These are phyloP conservation scores for Phytophthora litchii DNA, from an alignment of 352 stramenopile genomes.

Conservation along the genomic window DNA sequence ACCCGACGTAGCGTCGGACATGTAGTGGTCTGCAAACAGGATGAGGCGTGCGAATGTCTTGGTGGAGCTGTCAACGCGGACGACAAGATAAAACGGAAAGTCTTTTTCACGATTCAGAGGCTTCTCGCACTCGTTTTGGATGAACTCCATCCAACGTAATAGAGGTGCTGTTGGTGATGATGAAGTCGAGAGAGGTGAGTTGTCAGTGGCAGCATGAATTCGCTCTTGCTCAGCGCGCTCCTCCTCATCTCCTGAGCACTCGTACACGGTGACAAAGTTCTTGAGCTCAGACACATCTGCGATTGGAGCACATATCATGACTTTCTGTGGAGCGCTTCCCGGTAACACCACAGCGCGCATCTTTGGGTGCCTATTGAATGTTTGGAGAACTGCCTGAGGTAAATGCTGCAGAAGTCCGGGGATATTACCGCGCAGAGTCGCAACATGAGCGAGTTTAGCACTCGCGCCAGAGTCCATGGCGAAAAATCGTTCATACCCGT, in stretches of 20 bases:
- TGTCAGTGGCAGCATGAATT: slow-evolving; percentile 19
- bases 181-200: neutral
- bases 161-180: neutral
- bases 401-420: slow-evolving; percentile 39
- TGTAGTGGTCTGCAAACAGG: slow-evolving; percentile 66
- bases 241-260: slow-evolving; percentile 31
- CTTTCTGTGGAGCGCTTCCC: slow-evolving; percentile 48
- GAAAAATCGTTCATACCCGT: slow-evolving; percentile 75
- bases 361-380: slow-evolving; percentile 65
- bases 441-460: slow-evolving; percentile 55
- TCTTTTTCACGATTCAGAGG: slow-evolving; percentile 49
- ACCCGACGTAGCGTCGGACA: slow-evolving; percentile 57
- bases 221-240: slow-evolving; percentile 39
- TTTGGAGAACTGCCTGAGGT: slow-evolving; percentile 48
- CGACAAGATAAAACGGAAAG: slow-evolving; percentile 51
- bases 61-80: slow-evolving; percentile 46
- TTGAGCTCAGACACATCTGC: slow-evolving; percentile 52
- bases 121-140: slow-evolving; percentile 52
- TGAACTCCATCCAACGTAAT: slow-evolving; percentile 49
- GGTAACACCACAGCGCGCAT: slow-evolving; percentile 55
- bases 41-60: slow-evolving; percentile 50
- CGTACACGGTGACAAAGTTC: slow-evolving; percentile 31
- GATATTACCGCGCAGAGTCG: slow-evolving; percentile 55
- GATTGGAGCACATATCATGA: slow-evolving; percentile 56
- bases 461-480: slow-evolving; percentile 55